Percentiles rank a stretch among this genome's conserved stretches.
These are phyloP conservation scores for Tulasnella sp. DNA, from an alignment of 768 basidiomycete species.

Conservation along the genomic window DNA sequence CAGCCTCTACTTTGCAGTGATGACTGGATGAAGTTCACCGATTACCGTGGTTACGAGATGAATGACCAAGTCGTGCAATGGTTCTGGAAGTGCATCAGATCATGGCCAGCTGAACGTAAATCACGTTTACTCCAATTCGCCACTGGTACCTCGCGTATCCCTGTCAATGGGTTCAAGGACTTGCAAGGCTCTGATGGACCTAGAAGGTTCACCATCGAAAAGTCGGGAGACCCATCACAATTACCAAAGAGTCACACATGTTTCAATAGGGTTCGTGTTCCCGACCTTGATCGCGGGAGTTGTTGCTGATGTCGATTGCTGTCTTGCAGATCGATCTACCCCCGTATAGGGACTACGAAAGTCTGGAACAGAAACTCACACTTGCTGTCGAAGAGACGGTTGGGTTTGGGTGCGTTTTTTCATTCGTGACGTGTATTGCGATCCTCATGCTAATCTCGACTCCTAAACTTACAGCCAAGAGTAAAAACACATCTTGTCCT, in stretches of 20 bases:
- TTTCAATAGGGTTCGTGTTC: constrained; percentile 51
- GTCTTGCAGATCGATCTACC: constrained; percentile 71
- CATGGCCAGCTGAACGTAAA: constrained; percentile 98
- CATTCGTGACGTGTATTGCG: not conserved
- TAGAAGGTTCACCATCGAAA: constrained; percentile 94
- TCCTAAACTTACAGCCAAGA: constrained; percentile 4
- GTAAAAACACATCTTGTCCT: too few relatives aligned
- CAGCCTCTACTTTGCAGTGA: constrained; percentile 38
- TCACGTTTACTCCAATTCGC: constrained; percentile 92
- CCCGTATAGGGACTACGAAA: constrained; percentile 94
- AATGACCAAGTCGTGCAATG: constrained; percentile 96
- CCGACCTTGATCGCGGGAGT: not conserved
- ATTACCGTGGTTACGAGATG: constrained; percentile 93
- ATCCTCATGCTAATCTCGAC: not conserved
- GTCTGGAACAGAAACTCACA: constrained; percentile 87
- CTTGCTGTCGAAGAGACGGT: constrained; percentile 91
- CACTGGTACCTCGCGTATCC: constrained; percentile 91
- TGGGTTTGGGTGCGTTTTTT: constrained; percentile 52
- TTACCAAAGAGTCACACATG: constrained; percentile 96
- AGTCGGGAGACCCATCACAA: constrained; percentile 92
- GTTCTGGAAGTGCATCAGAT: constrained; percentile 99
- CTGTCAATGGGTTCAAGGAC: constrained; percentile 98
- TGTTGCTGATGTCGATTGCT: not conserved
- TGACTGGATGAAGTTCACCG: constrained; percentile 98
- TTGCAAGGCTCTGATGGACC: constrained; percentile 97